Evolutionary conservation across 2,329 filamentous ascomycete species (phyloP).

Genomic region (Colletotrichum euphorbiae): DNA sequence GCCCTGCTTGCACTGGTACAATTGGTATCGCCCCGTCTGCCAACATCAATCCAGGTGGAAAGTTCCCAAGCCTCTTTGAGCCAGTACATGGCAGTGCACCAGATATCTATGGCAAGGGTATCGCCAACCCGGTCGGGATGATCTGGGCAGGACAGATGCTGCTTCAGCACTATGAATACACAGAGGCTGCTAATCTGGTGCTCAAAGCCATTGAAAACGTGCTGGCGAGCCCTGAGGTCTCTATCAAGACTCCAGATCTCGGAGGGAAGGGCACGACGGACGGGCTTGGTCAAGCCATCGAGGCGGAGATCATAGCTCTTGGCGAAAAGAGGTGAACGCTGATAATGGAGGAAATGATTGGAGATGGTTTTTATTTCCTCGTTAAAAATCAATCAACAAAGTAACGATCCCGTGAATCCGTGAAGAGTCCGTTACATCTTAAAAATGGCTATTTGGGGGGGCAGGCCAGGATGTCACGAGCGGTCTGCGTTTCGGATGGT

Average conservation of each 20-base stretch:
- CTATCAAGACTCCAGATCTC: constrained; percentile 48
- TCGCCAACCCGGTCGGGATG: constrained; percentile 79
- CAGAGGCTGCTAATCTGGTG: constrained; percentile 60
- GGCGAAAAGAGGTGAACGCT: constrained; percentile 2
- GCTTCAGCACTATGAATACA: constrained; percentile 70
- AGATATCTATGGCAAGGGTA: constrained; percentile 77
- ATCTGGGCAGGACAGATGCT: constrained; percentile 80
- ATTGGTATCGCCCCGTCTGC: constrained; percentile 79
- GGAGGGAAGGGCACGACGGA: constrained; percentile 46
- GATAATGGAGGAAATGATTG: neutral
- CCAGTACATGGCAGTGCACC: constrained; percentile 81
- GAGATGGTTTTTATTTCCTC: too few species aligned
- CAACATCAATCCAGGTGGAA: constrained; percentile 71
- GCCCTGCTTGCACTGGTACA: constrained; percentile 75
- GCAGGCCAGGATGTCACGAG: too few species aligned
- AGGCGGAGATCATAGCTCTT: constrained; percentile 40
- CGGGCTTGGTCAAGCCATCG: constrained; percentile 42
- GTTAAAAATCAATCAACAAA: too few species aligned
- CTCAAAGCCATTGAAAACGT: constrained; percentile 73
- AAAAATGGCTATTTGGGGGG: too few species aligned
- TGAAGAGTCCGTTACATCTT: too few species aligned
- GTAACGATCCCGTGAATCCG: too few species aligned
- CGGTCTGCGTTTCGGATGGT: too few species aligned
- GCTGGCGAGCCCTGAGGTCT: constrained; percentile 58
- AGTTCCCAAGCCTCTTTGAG: constrained; percentile 70